Percentiles rank a stretch among this genome's conserved stretches.
Conservation (phyloP, 352 stramenopile species). For the Sclerospora graminicola region DNA sequence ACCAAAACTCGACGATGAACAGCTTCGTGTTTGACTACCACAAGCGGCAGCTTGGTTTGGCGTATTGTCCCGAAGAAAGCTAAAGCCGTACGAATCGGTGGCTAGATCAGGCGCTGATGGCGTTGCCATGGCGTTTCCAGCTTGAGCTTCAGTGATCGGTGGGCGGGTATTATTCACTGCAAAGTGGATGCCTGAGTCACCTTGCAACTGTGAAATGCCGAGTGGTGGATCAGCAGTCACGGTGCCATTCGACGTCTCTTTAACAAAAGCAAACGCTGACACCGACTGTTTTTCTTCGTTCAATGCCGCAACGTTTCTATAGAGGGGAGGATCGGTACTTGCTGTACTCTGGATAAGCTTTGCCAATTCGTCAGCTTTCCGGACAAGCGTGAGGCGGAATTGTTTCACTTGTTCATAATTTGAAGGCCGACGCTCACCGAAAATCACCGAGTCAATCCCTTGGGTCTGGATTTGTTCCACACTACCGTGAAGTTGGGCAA, state of each 20-base stretch:
- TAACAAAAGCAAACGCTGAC: conserved; percentile 52
- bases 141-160: conserved; percentile 9
- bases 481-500: conserved; percentile 61
- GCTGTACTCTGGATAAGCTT: conserved; percentile 51
- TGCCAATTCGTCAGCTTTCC: conserved; percentile 47
- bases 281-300: conserved; percentile 24
- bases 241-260: conserved; percentile 14
- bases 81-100: conserved; percentile 34
- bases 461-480: conserved; percentile 76
- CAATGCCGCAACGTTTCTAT: conserved; percentile 6
- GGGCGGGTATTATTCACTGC: conserved; percentile 25
- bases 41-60: conserved; percentile 8
- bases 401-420: conserved; percentile 68
- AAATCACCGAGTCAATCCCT: conserved; percentile 72
- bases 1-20: conserved; percentile 33
- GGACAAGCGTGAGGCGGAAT: conserved; percentile 57
- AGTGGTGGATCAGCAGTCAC: conserved; percentile 22
- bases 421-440: conserved; percentile 44
- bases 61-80: conserved; percentile 25
- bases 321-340: conserved; percentile 6
- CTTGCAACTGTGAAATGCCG: conserved; percentile 24
- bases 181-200: conserved; percentile 33
- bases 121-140: conserved; percentile 11
- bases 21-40: conserved; percentile 12
- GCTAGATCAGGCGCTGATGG: conserved; percentile 11